A percentile compares a stretch with the other conserved stretches of the same genome.
Conservation (phyloP, 495 filamentous ascomycete genomes). For the Penicillium robsamsonii region DNA sequence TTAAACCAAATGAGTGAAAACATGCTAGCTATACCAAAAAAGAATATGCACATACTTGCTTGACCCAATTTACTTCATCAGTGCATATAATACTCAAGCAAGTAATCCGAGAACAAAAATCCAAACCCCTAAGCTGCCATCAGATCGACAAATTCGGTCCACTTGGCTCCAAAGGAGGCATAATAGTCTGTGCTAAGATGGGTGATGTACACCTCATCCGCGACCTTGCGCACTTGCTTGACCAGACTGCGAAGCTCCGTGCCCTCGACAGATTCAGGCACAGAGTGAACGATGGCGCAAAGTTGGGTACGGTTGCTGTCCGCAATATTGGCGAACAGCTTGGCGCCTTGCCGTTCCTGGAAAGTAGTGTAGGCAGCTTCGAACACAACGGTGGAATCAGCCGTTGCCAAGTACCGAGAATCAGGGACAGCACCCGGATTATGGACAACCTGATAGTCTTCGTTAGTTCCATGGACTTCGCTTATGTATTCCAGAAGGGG, state of each 20-base stretch:
- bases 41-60: not conserved
- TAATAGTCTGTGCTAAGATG: slow-evolving; percentile 45
- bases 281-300: slow-evolving; percentile 44
- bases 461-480: slow-evolving; percentile 17
- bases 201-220: slow-evolving; percentile 47
- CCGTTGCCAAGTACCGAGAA: slow-evolving; percentile 39
- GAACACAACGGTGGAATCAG: slow-evolving; percentile 48
- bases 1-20: slow-evolving; percentile 1
- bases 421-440: slow-evolving; percentile 49
- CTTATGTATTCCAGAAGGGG: slow-evolving; percentile 21
- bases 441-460: slow-evolving; percentile 42
- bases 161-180: slow-evolving; percentile 41
- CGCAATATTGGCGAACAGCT: slow-evolving; percentile 34
- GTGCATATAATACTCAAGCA: not conserved
- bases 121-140: slow-evolving; percentile 31
- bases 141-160: slow-evolving; percentile 43
- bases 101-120: not conserved
- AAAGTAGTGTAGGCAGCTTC: slow-evolving; percentile 47
- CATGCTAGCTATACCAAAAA: not conserved
- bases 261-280: slow-evolving; percentile 35
- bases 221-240: slow-evolving; percentile 34
- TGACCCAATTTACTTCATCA: not conserved
- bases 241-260: slow-evolving; percentile 35
- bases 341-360: slow-evolving; percentile 33
- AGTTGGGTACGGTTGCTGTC: slow-evolving; percentile 36